Percentiles rank a stretch among this genome's conserved stretches.
Conservation (phyloP, 306 rosid species). For the Psophocarpus tetragonolobus region DNA sequence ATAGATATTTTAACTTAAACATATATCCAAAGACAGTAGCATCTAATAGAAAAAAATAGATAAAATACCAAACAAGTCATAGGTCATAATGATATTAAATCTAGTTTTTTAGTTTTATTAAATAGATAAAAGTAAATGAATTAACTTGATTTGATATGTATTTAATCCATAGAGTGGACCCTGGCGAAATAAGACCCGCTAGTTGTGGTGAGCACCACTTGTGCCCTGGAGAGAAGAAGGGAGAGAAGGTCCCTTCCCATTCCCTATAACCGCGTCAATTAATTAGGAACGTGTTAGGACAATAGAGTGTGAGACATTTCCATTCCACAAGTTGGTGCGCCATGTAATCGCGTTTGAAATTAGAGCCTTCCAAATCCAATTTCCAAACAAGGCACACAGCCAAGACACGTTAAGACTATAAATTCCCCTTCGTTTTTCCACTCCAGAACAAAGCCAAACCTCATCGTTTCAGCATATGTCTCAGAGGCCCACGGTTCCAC, state of each 20-base stretch:
- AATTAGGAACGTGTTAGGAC: background rate
- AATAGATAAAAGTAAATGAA: too few relatives aligned
- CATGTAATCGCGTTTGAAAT: slow-evolving; percentile 32
- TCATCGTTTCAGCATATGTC: slow-evolving; percentile 55
- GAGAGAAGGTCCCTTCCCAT: background rate
- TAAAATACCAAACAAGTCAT: too few relatives aligned
- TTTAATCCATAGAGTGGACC: background rate
- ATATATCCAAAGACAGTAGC: too few relatives aligned
- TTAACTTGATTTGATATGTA: background rate
- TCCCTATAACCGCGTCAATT: slow-evolving; percentile 22
- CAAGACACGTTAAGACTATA: slow-evolving; percentile 18
- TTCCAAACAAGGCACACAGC: background rate
- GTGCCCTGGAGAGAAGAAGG: background rate
- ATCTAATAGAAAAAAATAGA: too few relatives aligned
- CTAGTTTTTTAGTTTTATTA: too few relatives aligned
- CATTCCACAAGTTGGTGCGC: background rate
- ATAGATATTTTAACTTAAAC: too few relatives aligned
- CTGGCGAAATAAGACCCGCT: background rate
- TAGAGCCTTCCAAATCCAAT: background rate
- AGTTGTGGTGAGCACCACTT: background rate
- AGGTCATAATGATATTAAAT: too few relatives aligned
- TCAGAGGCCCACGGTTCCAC: slow-evolving; percentile 69
- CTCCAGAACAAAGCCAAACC: background rate
- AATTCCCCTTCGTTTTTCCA: background rate
- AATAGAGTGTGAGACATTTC: too few relatives aligned